Percentiles rank a stretch among this genome's conserved stretches.
These are phyloP conservation scores for Coffea humblotiana DNA, from an alignment of 305 asterid genomes.

Conservation along the genomic window DNA sequence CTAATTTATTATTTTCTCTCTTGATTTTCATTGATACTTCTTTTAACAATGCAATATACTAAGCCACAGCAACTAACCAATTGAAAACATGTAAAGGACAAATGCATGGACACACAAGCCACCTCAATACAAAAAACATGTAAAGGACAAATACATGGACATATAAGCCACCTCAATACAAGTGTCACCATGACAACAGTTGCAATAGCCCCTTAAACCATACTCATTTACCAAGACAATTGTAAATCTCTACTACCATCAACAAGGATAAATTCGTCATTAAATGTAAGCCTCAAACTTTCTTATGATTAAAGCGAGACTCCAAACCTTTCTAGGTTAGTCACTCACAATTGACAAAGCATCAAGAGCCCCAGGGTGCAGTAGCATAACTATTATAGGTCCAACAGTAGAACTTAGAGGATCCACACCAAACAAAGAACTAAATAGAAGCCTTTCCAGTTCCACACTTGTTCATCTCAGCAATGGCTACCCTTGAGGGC, in stretches of 20 bases:
- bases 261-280: neutral
- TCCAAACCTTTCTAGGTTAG: neutral
- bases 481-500: neutral
- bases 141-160: neutral
- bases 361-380: neutral
- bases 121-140: neutral
- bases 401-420: neutral
- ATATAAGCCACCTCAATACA: neutral
- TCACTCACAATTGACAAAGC: neutral
- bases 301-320: neutral
- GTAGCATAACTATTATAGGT: neutral
- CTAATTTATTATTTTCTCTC: neutral
- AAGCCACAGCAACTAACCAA: slow-evolving; percentile 1
- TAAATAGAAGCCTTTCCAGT: neutral
- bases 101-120: neutral
- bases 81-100: neutral
- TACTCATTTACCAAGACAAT: neutral
- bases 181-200: neutral
- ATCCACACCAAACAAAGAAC: neutral
- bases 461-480: neutral
- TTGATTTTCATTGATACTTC: neutral
- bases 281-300: too few species aligned
- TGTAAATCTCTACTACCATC: neutral
- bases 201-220: neutral
- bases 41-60: neutral